These are phyloP conservation scores for Diaporthe vexans DNA, from an alignment of 2,329 filamentous ascomycete genomes.

Conservation along the genomic window DNA sequence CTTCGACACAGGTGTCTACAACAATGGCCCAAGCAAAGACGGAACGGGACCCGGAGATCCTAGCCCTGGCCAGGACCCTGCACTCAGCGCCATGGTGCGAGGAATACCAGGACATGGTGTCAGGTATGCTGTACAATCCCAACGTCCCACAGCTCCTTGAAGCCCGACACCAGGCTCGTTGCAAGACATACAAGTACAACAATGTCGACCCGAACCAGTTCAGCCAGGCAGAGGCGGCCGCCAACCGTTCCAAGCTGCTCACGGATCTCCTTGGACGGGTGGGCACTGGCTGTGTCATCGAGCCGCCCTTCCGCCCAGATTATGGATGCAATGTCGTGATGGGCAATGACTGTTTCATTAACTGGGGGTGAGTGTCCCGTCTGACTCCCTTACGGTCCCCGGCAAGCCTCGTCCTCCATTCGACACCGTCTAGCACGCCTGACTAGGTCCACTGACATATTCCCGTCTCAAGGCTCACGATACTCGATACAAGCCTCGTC, in stretches of 20 bases:
- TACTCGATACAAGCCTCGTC: slow-evolving; percentile 80
- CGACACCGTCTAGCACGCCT: too few species aligned
- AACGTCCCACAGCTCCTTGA: slow-evolving; percentile 61
- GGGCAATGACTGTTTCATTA: background rate
- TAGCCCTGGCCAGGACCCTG: slow-evolving; percentile 46
- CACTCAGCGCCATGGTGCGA: slow-evolving; percentile 69
- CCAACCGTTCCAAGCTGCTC: slow-evolving; percentile 60
- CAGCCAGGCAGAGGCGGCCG: slow-evolving; percentile 46
- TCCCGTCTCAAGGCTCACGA: slow-evolving; percentile 57
- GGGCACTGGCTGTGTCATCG: slow-evolving; percentile 68
- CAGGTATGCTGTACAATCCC: slow-evolving; percentile 71
- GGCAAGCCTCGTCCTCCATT: background rate
- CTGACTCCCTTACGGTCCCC: background rate
- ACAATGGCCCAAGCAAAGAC: slow-evolving; percentile 15
- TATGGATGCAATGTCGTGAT: slow-evolving; percentile 73
- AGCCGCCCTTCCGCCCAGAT: slow-evolving; percentile 73
- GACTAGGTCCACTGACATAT: background rate
- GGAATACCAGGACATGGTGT: slow-evolving; percentile 75
- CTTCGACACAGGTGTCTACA: background rate
- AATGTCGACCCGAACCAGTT: slow-evolving; percentile 59
- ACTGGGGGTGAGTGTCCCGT: background rate
- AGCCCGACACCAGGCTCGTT: slow-evolving; percentile 66
- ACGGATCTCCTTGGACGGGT: slow-evolving; percentile 63
- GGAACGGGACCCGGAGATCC: slow-evolving; percentile 13
- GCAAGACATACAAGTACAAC: slow-evolving; percentile 70